Percentiles rank a stretch among this genome's conserved stretches.
These are phyloP conservation scores for Jaapia argillacea DNA, from an alignment of 768 basidiomycete species.

Conservation along the genomic window DNA sequence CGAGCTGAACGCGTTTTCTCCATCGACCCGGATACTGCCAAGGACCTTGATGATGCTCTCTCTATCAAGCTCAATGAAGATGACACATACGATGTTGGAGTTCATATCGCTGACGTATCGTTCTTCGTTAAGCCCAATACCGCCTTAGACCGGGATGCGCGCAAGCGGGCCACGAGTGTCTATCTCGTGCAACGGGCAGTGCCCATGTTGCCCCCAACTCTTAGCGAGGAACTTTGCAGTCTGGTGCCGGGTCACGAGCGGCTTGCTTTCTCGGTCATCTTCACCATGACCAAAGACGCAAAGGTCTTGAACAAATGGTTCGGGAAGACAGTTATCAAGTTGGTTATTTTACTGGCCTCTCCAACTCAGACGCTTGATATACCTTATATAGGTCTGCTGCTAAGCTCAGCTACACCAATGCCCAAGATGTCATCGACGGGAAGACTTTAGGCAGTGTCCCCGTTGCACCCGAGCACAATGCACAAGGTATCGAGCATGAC, in stretches of 20 bases:
- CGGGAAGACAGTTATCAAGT: constrained; percentile 89
- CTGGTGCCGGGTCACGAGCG: constrained; percentile 82
- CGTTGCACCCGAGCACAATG: constrained; percentile 47
- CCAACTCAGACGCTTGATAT: not conserved
- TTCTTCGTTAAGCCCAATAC: constrained; percentile 93
- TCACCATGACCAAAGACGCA: constrained; percentile 78
- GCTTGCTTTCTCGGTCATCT: constrained; percentile 82
- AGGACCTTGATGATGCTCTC: constrained; percentile 91
- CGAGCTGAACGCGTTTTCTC: constrained; percentile 83
- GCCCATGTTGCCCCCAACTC: constrained; percentile 92
- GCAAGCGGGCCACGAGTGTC: constrained; percentile 94
- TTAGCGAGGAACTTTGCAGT: constrained; percentile 91
- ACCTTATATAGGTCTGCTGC: constrained; percentile 60
- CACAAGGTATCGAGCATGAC: constrained; percentile 61
- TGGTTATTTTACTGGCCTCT: constrained; percentile 13
- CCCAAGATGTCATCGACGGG: constrained; percentile 76
- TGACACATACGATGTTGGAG: constrained; percentile 84
- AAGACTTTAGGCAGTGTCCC: constrained; percentile 41
- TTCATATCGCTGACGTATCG: constrained; percentile 96
- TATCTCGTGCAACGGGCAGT: constrained; percentile 95
- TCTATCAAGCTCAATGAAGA: constrained; percentile 86
- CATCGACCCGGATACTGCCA: constrained; percentile 83
- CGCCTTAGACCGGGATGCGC: constrained; percentile 95
- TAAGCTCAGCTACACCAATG: constrained; percentile 76
- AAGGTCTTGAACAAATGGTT: constrained; percentile 85